Base-by-base conservation (phyloP, 805 yeast species). In the Helenozyma baotianmanensis region DNA sequence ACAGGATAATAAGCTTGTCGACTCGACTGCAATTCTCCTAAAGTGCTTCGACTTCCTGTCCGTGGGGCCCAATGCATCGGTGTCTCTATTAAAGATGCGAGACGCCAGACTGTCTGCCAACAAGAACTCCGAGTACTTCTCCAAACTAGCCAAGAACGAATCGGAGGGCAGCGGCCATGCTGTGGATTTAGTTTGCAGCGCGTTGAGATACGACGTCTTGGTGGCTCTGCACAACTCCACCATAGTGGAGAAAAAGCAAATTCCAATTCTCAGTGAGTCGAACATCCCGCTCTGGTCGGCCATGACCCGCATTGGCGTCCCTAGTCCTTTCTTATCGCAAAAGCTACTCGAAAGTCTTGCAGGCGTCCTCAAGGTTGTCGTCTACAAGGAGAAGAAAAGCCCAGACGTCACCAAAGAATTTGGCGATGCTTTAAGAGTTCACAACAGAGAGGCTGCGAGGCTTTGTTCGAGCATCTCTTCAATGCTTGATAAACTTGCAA, bases 61-160 rank as follows among this genome's bases (percentile, higher is more conserved):
- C 10, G 42, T 39, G 8, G n/a, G n/a, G n/a, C 30, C 40, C 21
- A 50, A 50, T 17, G 38, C 55, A 6, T 58, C 66, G 0, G 52
- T 61, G 6, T 65, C 62, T 21, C 37, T 74, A 9, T 47, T 71
- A 14, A 60, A 58, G 17, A 58, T 60, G 35, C 56, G 70, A n/a
- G 80, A 75, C 35, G 60, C 71, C 3, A 54, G 83, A 40, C 60
- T 66, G 1, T 53, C 72, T 3, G 54, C 76, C 3, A 78, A 75
- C 39, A 60, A 62, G 22, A 63, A 68, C 34, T 53, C 72, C 2
- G 61, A 56, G 2, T 23, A 47, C 9, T 48, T 66, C n/a, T 44
- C 55, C 6, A 39, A 36, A 2, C 32, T 49, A 14, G 57, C 64
- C 5, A 30, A 39, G 9, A 23, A 16, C 4, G 17, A 6, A 17